These are phyloP conservation scores for Pyricularia sp. DNA, from an alignment of 2,329 filamentous ascomycete species.

Conservation along the genomic window DNA sequence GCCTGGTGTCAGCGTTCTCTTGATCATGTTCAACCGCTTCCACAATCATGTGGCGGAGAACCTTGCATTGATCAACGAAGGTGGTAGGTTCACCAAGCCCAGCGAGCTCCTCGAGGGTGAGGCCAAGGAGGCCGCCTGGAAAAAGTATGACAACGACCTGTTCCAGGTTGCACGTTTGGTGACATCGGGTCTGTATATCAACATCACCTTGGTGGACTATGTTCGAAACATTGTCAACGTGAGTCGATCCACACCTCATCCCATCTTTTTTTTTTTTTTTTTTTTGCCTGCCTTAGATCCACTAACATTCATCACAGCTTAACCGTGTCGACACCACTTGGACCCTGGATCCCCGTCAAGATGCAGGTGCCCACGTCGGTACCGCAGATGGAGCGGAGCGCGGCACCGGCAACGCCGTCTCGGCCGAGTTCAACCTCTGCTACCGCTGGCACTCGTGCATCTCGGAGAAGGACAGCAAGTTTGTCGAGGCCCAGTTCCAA, in stretches of 20 bases:
- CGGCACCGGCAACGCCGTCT: conserved; percentile 71
- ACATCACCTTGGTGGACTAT: conserved; percentile 67
- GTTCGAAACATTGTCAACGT: conserved; percentile 61
- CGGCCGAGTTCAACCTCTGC: conserved; percentile 78
- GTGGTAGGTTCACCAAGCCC: conserved; percentile 61
- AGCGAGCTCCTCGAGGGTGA: conserved; percentile 32
- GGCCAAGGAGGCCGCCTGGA: conserved; percentile 38
- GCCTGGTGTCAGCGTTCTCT: conserved; percentile 54
- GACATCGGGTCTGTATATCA: conserved; percentile 63
- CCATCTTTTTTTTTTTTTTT: background rate
- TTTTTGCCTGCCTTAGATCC: too few relatives aligned
- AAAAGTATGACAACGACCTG: conserved; percentile 61
- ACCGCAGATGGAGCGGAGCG: conserved; percentile 47
- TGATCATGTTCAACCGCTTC: conserved; percentile 73
- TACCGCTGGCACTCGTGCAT: conserved; percentile 83
- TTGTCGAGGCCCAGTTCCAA: conserved; percentile 59
- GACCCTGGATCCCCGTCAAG: conserved; percentile 65
- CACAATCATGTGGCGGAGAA: conserved; percentile 79
- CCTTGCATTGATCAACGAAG: conserved; percentile 75
- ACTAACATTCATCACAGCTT: conserved; percentile 19
- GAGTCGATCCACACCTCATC: background rate
- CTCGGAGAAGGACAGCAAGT: conserved; percentile 60
- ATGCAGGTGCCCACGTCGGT: conserved; percentile 43
- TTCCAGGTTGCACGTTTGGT: conserved; percentile 70
- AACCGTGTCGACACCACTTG: conserved; percentile 63